phyloP scores from a whole-genome alignment of 2,329 filamentous ascomycete species.

The Apiospora pterosperma region DNA sequence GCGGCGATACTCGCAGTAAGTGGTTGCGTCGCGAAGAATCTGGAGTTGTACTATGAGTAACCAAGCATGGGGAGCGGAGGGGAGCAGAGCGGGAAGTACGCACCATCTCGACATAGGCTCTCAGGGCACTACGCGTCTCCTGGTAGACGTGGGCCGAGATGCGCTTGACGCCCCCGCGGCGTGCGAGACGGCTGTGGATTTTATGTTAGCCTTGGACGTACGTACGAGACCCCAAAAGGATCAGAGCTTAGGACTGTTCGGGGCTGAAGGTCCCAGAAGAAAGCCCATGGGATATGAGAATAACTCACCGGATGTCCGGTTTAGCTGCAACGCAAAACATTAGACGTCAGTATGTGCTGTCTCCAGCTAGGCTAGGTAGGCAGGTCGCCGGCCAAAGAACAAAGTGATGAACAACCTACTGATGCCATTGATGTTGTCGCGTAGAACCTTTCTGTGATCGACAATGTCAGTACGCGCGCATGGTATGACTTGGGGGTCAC shows the following conservation, averaged over 20 bases:
- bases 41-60: slow-evolving; percentile 24
- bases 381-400: neutral
- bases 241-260: neutral
- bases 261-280: neutral
- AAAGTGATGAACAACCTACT: slow-evolving; percentile 9
- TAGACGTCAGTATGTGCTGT: slow-evolving; percentile 13
- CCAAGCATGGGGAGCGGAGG: neutral
- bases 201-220: neutral
- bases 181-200: slow-evolving; percentile 59
- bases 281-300: neutral
- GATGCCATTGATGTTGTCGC: slow-evolving; percentile 28
- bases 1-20: slow-evolving; percentile 49
- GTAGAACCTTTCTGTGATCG: slow-evolving; percentile 24
- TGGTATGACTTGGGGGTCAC: neutral
- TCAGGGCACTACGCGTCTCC: slow-evolving; percentile 32
- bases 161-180: slow-evolving; percentile 73
- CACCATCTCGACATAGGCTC: neutral
- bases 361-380: neutral
- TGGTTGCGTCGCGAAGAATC: slow-evolving; percentile 49
- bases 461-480: neutral
- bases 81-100: neutral
- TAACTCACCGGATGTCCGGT: slow-evolving; percentile 47
- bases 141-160: slow-evolving; percentile 59
- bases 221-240: slow-evolving; percentile 11
- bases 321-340: slow-evolving; percentile 39